These are phyloP conservation scores for Phaeosphaeriaceae sp. DNA, from an alignment of 2,329 filamentous ascomycete genomes.

Conservation along the genomic window DNA sequence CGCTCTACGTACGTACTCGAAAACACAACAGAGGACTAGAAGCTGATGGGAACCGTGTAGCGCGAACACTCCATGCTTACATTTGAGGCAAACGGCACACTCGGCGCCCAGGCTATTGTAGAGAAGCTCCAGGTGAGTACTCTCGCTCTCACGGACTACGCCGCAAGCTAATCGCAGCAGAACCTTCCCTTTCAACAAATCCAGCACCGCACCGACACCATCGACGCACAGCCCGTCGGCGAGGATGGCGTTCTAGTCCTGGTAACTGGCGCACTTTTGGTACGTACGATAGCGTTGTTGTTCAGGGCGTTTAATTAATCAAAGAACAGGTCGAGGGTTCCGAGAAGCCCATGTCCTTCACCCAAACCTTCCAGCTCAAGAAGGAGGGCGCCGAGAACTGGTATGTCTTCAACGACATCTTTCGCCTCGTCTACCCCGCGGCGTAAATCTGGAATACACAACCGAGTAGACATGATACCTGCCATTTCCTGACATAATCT, in stretches of 20 bases:
- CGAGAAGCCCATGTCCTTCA: constrained; percentile 87
- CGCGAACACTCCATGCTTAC: constrained; percentile 89
- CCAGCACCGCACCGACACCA: constrained; percentile 75
- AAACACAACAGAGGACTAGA: neutral
- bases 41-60: constrained; percentile 55
- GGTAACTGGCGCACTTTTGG: constrained; percentile 85
- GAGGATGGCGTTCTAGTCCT: constrained; percentile 78
- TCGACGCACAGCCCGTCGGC: constrained; percentile 82
- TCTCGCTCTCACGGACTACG: neutral
- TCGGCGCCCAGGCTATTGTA: constrained; percentile 71
- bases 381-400: constrained; percentile 70
- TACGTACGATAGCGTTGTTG: constrained; percentile 53
- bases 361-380: constrained; percentile 85
- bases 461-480: constrained; percentile 12
- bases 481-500: constrained; percentile 9
- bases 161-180: constrained; percentile 56
- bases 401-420: constrained; percentile 93
- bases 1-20: constrained; percentile 77
- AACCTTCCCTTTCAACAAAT: constrained; percentile 81
- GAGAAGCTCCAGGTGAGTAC: constrained; percentile 79
- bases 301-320: constrained; percentile 15
- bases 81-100: constrained; percentile 75
- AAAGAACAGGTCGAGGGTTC: constrained; percentile 78
- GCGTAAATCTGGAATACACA: constrained; percentile 28
- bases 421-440: constrained; percentile 79